These are phyloP conservation scores for Adansonia rubrostipa DNA, from an alignment of 441 rosid genomes.

Conservation along the genomic window DNA sequence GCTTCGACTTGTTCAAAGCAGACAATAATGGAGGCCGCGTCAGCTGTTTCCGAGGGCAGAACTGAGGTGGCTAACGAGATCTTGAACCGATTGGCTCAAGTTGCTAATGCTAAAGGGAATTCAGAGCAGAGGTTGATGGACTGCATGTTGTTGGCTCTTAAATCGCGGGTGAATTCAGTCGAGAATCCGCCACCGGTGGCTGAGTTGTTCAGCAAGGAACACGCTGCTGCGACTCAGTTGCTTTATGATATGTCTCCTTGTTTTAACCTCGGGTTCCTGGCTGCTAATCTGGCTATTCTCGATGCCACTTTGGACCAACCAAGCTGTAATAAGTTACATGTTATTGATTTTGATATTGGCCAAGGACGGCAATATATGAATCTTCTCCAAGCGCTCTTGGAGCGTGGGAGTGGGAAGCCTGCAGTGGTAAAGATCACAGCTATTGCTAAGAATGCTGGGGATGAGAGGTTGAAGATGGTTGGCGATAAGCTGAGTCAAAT, in stretches of 20 bases:
- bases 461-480: slow-evolving; percentile 55
- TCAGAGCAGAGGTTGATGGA: slow-evolving; percentile 77
- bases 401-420: slow-evolving; percentile 41
- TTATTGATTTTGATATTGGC: slow-evolving; percentile 81
- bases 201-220: slow-evolving; percentile 65
- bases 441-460: slow-evolving; percentile 48
- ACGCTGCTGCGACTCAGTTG: slow-evolving; percentile 51
- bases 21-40: slow-evolving; percentile 62
- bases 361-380: slow-evolving; percentile 66
- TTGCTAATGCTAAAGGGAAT: slow-evolving; percentile 52
- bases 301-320: slow-evolving; percentile 56
- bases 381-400: slow-evolving; percentile 70
- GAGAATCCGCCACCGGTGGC: slow-evolving; percentile 57
- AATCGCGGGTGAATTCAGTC: slow-evolving; percentile 53
- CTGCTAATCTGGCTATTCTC: slow-evolving; percentile 77
- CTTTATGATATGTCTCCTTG: slow-evolving; percentile 81
- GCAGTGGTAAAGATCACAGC: slow-evolving; percentile 67
- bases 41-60: slow-evolving; percentile 73
- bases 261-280: slow-evolving; percentile 80
- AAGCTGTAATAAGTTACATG: slow-evolving; percentile 52
- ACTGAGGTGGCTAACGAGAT: slow-evolving; percentile 61
- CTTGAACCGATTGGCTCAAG: slow-evolving; percentile 56
- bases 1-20: slow-evolving; percentile 54
- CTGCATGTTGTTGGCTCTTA: slow-evolving; percentile 61
- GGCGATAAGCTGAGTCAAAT: slow-evolving; percentile 45